A percentile compares a stretch with the other conserved stretches of the same genome.
Conservation (phyloP, 1,139 yeast species). For the Casaregolazyma suthepensis region DNA sequence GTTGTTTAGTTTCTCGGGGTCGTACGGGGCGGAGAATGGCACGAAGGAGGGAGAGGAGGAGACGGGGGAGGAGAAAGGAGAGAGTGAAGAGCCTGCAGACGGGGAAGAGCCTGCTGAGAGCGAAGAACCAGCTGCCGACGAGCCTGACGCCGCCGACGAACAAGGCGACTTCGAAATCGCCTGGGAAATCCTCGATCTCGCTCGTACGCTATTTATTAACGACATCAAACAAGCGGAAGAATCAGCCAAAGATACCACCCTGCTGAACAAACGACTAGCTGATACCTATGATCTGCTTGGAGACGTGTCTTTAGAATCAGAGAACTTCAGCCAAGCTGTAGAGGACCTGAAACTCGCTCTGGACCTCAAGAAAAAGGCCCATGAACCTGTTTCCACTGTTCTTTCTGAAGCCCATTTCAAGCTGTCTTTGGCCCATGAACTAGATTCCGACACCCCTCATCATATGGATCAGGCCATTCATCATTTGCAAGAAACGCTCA, state of each 20-base stretch:
- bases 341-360: constrained; percentile 57
- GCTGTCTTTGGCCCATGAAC: constrained; percentile 73
- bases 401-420: constrained; percentile 80
- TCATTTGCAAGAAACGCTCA: constrained; percentile 56
- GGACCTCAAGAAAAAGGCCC: constrained; percentile 50
- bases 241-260: constrained; percentile 30
- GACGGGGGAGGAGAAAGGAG: constrained; percentile 36
- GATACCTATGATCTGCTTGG: constrained; percentile 79
- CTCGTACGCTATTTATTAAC: constrained; percentile 58
- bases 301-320: constrained; percentile 79
- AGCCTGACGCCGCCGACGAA: constrained; percentile 33
- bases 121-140: constrained; percentile 34
- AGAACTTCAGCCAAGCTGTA: constrained; percentile 72
- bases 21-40: constrained; percentile 16
- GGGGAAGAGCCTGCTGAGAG: constrained; percentile 31
- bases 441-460: constrained; percentile 40
- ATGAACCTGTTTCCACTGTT: constrained; percentile 47
- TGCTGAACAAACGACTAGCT: constrained; percentile 50
- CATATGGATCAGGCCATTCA: constrained; percentile 43
- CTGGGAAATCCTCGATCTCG: constrained; percentile 77
- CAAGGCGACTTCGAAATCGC: constrained; percentile 79
- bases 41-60: constrained; percentile 38
- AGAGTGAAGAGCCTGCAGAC: constrained; percentile 28
- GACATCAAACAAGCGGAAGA: constrained; percentile 22
- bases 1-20: constrained; percentile 51